Conservation (phyloP, 805 yeast species). For the Saturnispora halmiae region DNA sequence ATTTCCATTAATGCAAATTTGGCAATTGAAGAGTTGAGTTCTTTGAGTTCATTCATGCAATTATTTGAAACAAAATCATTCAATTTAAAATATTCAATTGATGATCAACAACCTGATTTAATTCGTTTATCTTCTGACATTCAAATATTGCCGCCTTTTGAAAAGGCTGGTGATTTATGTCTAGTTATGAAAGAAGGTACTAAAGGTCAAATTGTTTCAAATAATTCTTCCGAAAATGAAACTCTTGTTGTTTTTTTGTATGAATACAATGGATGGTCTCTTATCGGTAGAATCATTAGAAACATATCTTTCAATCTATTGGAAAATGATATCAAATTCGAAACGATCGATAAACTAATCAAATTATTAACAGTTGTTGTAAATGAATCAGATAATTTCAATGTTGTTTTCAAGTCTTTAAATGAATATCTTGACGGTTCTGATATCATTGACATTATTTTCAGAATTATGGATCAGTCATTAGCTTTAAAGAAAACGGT, state of each 20-base stretch:
- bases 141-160: slow-evolving; percentile 44
- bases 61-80: slow-evolving; percentile 33
- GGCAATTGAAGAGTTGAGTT: slow-evolving; percentile 54
- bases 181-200: slow-evolving; percentile 45
- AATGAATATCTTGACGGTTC: slow-evolving; percentile 27
- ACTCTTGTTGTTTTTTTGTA: slow-evolving; percentile 56
- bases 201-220: slow-evolving; percentile 41
- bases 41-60: slow-evolving; percentile 55
- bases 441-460: slow-evolving; percentile 43
- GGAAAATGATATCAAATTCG: slow-evolving; percentile 31
- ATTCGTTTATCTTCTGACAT: slow-evolving; percentile 34
- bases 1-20: slow-evolving; percentile 55
- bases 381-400: slow-evolving; percentile 27
- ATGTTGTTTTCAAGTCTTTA: slow-evolving; percentile 27
- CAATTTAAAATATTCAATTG: slow-evolving; percentile 34
- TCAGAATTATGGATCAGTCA: slow-evolving; percentile 60
- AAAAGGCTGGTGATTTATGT: slow-evolving; percentile 36
- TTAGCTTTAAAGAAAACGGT: slow-evolving; percentile 45
- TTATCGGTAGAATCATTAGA: slow-evolving; percentile 69
- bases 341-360: slow-evolving; percentile 39
- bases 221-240: slow-evolving; percentile 8
- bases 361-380: slow-evolving; percentile 42
- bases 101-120: slow-evolving; percentile 44
- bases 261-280: slow-evolving; percentile 79
- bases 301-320: slow-evolving; percentile 40